These are phyloP conservation scores for Cicer bijugum DNA, from an alignment of 306 rosid species.

Conservation along the genomic window DNA sequence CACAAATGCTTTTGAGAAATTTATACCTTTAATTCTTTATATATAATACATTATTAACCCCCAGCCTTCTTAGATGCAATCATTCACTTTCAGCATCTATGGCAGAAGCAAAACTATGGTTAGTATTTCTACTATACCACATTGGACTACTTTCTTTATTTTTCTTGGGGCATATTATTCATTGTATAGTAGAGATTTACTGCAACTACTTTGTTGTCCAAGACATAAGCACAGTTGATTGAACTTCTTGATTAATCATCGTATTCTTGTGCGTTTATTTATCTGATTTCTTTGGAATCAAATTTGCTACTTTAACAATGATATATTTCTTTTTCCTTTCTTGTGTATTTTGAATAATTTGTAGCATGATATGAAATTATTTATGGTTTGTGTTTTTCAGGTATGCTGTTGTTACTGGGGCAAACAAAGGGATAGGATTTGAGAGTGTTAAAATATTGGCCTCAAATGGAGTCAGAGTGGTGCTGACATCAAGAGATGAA, in stretches of 20 bases:
- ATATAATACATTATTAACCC: background rate
- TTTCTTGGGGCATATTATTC: no score
- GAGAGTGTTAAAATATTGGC: slow-evolving; percentile 49
- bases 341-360: background rate
- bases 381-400: slow-evolving; percentile 38
- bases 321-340: background rate
- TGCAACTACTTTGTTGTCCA: no score
- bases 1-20: background rate
- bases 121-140: background rate
- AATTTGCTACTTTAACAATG: no score
- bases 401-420: slow-evolving; percentile 52
- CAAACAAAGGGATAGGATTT: slow-evolving; percentile 54
- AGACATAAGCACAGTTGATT: no score
- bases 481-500: slow-evolving; percentile 50
- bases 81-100: slow-evolving; percentile 39
- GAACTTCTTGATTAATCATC: no score
- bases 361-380: background rate
- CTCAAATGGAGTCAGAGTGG: slow-evolving; percentile 49
- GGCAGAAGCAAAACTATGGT: slow-evolving; percentile 44
- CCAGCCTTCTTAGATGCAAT: background rate
- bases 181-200: no score
- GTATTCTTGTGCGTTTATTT: no score
- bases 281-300: no score
- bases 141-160: background rate
- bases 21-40: background rate